phyloP scores from a whole-genome alignment of 768 basidiomycete genomes.

The Mycena metata region DNA sequence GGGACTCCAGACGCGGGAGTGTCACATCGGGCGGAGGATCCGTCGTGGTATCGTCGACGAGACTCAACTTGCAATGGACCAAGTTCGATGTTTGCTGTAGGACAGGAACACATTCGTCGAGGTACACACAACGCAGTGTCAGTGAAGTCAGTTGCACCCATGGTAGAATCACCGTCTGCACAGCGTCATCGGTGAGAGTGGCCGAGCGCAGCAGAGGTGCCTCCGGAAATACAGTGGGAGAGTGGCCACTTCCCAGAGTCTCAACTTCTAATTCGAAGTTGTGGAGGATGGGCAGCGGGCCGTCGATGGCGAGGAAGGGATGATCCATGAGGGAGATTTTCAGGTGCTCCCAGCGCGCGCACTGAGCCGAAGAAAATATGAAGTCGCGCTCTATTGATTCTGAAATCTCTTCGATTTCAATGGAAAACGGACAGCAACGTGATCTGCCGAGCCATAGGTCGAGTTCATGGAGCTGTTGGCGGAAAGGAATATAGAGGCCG shows the following conservation, averaged over 20 bases:
- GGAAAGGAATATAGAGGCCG: too few species aligned
- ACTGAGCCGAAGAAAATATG: neutral
- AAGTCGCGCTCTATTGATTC: neutral
- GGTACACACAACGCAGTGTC: neutral
- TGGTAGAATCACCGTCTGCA: neutral
- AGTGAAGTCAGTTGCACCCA: slow-evolving; percentile 24
- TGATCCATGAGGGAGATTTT: neutral
- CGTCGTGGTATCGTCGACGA: too few species aligned
- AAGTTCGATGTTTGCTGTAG: neutral
- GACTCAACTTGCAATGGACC: neutral
- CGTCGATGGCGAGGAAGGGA: neutral
- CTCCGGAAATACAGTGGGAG: neutral
- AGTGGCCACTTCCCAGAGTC: too few species aligned
- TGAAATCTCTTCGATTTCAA: neutral
- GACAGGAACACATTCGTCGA: neutral
- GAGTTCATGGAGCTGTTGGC: neutral
- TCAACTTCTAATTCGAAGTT: neutral
- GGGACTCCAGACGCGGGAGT: neutral
- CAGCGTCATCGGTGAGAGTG: neutral
- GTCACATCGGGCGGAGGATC: neutral
- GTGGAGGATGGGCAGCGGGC: slow-evolving; percentile 5
- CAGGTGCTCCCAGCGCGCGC: slow-evolving; percentile 19
- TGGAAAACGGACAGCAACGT: neutral
- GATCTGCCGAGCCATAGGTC: slow-evolving; percentile 12
- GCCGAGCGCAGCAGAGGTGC: neutral